phyloP scores from a whole-genome alignment of 106 monocot species.

The Allium fistulosum region DNA sequence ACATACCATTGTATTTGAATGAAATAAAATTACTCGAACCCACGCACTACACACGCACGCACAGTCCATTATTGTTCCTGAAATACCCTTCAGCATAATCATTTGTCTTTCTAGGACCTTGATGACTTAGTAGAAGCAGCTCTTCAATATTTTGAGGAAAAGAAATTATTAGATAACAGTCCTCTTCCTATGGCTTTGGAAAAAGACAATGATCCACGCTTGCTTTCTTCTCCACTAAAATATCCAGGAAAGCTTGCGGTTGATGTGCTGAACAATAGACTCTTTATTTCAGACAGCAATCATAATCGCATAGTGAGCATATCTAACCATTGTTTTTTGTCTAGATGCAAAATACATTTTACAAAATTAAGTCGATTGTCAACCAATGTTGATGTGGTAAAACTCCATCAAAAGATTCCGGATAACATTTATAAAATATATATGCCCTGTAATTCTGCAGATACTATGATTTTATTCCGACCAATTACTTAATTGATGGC shows the following conservation, averaged over 20 bases:
- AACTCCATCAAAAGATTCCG: no score
- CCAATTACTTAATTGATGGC: no score
- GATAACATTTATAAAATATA: no score
- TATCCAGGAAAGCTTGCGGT: constrained; percentile 89
- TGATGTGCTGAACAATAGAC: constrained; percentile 71
- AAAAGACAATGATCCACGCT: constrained; percentile 53
- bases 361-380: no score
- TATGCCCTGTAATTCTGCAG: no score
- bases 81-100: neutral
- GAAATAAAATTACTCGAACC: no score
- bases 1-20: no score
- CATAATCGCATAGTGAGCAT: constrained; percentile 91
- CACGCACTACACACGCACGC: no score
- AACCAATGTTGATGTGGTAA: no score
- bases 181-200: constrained; percentile 71
- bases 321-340: no score
- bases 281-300: constrained; percentile 97
- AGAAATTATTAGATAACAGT: constrained; percentile 44
- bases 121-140: constrained; percentile 85
- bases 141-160: constrained; percentile 80
- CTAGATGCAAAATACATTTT: no score
- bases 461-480: no score
- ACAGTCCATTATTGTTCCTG: neutral
- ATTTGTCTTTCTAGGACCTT: constrained; percentile 66
- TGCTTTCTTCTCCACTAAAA: constrained; percentile 66